These are phyloP conservation scores for Sphaerulina musiva DNA, from an alignment of 2,329 filamentous ascomycete species.

Conservation along the genomic window DNA sequence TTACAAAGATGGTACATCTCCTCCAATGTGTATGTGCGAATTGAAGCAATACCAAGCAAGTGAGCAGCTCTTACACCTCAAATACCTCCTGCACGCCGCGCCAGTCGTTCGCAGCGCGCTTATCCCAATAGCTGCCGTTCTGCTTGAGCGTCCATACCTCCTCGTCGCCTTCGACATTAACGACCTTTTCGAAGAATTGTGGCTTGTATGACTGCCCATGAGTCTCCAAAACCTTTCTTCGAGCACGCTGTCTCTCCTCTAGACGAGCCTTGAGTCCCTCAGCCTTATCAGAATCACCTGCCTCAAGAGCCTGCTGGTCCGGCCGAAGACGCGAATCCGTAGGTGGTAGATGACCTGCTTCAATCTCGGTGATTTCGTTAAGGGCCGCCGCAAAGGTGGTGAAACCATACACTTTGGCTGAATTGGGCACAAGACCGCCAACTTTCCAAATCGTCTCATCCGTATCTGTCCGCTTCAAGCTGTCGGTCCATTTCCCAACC, in stretches of 20 bases:
- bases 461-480: conserved; percentile 58
- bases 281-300: conserved; percentile 73
- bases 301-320: conserved; percentile 79
- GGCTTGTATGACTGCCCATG: conserved; percentile 66
- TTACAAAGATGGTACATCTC: conserved; percentile 2
- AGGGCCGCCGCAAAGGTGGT: conserved; percentile 78
- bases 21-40: background rate
- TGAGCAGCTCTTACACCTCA: conserved; percentile 26
- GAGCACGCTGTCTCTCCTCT: conserved; percentile 74
- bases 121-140: conserved; percentile 91
- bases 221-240: conserved; percentile 70
- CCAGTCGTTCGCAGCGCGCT: conserved; percentile 65
- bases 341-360: conserved; percentile 64
- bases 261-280: conserved; percentile 76
- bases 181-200: conserved; percentile 74
- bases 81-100: conserved; percentile 51
- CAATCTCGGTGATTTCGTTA: conserved; percentile 80
- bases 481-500: conserved; percentile 75
- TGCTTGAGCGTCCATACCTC: conserved; percentile 59
- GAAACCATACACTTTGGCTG: conserved; percentile 75
- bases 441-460: conserved; percentile 71
- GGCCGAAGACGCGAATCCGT: conserved; percentile 81
- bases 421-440: conserved; percentile 70
- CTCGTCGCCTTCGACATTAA: conserved; percentile 33
- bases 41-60: background rate